Percentiles rank a stretch among this genome's conserved stretches.
These are phyloP conservation scores for Bipolaris oryzae DNA, from an alignment of 2,329 filamentous ascomycete species.

Conservation along the genomic window DNA sequence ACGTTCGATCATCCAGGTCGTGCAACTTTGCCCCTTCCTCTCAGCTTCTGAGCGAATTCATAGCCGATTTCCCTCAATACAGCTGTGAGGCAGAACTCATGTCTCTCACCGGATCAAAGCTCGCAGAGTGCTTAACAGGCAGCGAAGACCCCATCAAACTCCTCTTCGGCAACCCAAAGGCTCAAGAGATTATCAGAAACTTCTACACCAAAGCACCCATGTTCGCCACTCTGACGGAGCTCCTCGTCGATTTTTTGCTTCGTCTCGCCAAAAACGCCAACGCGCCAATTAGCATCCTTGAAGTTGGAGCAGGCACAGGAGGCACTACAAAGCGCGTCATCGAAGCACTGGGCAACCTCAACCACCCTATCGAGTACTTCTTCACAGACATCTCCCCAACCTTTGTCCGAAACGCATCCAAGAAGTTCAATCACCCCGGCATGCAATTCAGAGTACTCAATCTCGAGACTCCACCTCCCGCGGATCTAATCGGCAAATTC, in stretches of 20 bases:
- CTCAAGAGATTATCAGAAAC: slow-evolving; percentile 19
- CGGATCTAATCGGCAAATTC: slow-evolving; percentile 8
- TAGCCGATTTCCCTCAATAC: slow-evolving; percentile 18
- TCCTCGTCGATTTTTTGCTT: slow-evolving; percentile 19
- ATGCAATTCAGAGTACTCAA: slow-evolving; percentile 44
- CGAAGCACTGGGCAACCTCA: slow-evolving; percentile 9
- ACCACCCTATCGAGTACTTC: slow-evolving; percentile 42
- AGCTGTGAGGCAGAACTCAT: slow-evolving; percentile 17
- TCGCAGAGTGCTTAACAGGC: slow-evolving; percentile 22
- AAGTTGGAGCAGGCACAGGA: slow-evolving; percentile 50
- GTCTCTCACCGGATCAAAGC: slow-evolving; percentile 14
- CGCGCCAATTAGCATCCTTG: slow-evolving; percentile 38
- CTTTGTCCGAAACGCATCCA: slow-evolving; percentile 45
- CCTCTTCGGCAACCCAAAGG: slow-evolving; percentile 18
- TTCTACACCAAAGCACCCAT: slow-evolving; percentile 26
- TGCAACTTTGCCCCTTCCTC: slow-evolving; percentile 1
- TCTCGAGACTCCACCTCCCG: slow-evolving; percentile 22
- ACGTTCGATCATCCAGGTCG: slow-evolving; percentile 1
- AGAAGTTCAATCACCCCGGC: slow-evolving; percentile 33
- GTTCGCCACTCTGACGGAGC: slow-evolving; percentile 21
- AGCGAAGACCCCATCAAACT: slow-evolving; percentile 18
- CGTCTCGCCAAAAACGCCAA: slow-evolving; percentile 5
- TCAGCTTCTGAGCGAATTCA: neutral
- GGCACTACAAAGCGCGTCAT: slow-evolving; percentile 41
- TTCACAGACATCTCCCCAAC: slow-evolving; percentile 51